Percentiles rank a stretch among this genome's conserved stretches.
These are phyloP conservation scores for Trichoderma sp. DNA, from an alignment of 2,329 filamentous ascomycete genomes.

Conservation along the genomic window DNA sequence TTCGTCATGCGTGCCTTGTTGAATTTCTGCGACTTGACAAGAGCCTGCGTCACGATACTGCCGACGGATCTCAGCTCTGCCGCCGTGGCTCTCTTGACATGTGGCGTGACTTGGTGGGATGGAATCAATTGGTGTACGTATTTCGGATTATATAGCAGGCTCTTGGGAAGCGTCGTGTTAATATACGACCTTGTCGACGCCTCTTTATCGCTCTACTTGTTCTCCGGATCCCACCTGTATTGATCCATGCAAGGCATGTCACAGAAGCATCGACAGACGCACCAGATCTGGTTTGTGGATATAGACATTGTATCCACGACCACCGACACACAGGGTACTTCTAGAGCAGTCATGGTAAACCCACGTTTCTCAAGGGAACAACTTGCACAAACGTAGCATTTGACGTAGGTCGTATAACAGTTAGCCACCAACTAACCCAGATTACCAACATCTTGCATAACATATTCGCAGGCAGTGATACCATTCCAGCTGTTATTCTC, in stretches of 20 bases:
- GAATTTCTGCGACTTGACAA: background rate
- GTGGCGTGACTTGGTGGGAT: background rate
- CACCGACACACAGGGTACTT: background rate
- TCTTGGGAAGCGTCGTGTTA: background rate
- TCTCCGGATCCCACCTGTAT: background rate
- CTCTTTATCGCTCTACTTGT: background rate
- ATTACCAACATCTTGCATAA: background rate
- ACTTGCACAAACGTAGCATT: background rate
- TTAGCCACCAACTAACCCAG: background rate
- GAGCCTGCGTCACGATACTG: background rate
- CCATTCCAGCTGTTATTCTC: background rate
- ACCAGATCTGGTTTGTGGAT: no score
- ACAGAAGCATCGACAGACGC: no score
- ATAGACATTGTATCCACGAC: no score
- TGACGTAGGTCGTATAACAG: background rate
- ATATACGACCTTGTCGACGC: background rate
- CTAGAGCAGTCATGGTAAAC: background rate
- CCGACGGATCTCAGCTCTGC: background rate
- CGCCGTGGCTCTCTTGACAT: background rate
- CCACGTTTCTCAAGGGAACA: background rate
- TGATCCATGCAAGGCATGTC: background rate
- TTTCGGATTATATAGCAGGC: no score
- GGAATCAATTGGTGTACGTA: background rate
- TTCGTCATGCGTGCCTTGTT: background rate
- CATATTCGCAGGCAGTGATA: background rate